Evolutionary conservation across 441 rosid genomes (phyloP), one percentile per base, ranked within the genome.

Genomic region (Monsonia emarginata): DNA sequence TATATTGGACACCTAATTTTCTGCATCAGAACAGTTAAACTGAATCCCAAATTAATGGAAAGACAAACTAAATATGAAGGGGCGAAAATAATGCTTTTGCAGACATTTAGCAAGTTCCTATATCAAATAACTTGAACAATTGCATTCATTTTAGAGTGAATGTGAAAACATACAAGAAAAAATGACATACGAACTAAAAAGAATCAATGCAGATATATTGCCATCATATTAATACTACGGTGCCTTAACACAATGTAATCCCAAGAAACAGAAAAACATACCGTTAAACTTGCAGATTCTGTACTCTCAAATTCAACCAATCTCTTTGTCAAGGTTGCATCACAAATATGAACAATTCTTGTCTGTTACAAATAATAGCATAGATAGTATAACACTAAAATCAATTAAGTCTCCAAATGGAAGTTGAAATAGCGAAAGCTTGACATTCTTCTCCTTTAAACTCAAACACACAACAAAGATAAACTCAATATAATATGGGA

Each of bases 281-380:
- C 92, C 73, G 82, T 89, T 75, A 89, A 85, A 79, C 82, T 84
- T 63, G 89, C 92, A 30, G 96, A 78, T 56, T 89, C 88, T 0
- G 96, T 89, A 65, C 82, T 79, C 86, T 81, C 91, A 73, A 91
- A 91, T 81, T 91, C 96, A 72, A 76, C 69, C 82, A 91, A 80
- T 52, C 91, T 79, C 82, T 89, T 91, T 69, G 89, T 83, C 75
- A 87, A 73, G 18, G 97, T 91, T 79, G 94, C 85, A 80, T 88
- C 97, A 75, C 95, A 89, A 73, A 91, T 74, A 76, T 91, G 92
- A 73, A 87, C 92, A 78, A 82, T 57, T 67, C 74, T 75, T 65
- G 86, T 78, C 96, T 91, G 82, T 63, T 57, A 2, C 79, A 74
- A 54, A 65, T 66, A 36, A 56, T 4, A 56, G 61, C 61, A 56